These are phyloP conservation scores for Xylariaceae sp. DNA, from an alignment of 2,329 filamentous ascomycete species.

Conservation along the genomic window DNA sequence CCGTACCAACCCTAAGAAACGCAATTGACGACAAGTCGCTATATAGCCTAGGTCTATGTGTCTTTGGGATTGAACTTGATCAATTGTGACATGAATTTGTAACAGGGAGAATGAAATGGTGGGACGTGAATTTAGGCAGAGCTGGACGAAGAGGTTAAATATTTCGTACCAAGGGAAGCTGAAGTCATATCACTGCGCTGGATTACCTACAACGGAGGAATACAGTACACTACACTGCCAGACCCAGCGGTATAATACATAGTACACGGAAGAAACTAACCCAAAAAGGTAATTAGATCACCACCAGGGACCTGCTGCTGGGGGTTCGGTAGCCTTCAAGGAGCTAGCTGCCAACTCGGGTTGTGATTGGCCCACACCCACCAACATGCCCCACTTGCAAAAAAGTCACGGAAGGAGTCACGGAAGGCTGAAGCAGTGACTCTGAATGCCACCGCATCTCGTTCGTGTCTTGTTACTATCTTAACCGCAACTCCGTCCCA, in stretches of 20 bases:
- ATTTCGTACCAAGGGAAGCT: too few relatives aligned
- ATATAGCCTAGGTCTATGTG: neutral
- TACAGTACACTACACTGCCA: too few relatives aligned
- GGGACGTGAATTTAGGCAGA: too few relatives aligned
- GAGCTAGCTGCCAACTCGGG: neutral
- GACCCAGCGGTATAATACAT: too few relatives aligned
- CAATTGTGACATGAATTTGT: neutral
- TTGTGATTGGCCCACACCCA: conserved; percentile 15
- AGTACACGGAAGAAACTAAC: neutral
- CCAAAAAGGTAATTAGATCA: neutral
- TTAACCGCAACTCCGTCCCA: conserved; percentile 13
- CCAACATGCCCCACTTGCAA: conserved; percentile 12
- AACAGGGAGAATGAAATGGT: neutral
- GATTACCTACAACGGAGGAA: too few relatives aligned
- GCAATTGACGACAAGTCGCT: neutral
- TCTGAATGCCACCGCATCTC: conserved; percentile 1
- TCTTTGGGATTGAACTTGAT: neutral
- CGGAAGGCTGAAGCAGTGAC: conserved; percentile 7
- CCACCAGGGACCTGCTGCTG: neutral
- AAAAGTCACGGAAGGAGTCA: conserved; percentile 19
- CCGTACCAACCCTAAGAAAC: neutral
- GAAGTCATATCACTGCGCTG: too few relatives aligned
- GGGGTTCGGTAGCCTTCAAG: neutral
- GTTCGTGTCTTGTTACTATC: neutral
- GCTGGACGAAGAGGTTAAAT: too few relatives aligned